These are phyloP conservation scores for Trypanosoma scelopori DNA, from an alignment of 208 protist species.

Conservation along the genomic window DNA sequence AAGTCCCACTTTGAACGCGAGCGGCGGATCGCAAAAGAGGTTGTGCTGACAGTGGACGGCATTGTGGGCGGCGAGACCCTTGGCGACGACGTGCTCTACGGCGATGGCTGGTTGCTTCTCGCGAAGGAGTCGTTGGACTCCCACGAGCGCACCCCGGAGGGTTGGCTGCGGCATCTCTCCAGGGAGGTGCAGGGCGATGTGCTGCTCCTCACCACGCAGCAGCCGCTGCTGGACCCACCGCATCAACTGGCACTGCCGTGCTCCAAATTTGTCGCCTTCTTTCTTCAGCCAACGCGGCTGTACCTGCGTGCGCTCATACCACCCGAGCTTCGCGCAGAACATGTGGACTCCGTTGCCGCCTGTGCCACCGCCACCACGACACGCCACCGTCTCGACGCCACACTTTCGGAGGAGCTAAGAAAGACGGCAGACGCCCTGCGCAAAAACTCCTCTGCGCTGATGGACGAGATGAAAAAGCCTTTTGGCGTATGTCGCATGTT, in stretches of 20 bases:
- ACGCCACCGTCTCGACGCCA: constrained; percentile 19
- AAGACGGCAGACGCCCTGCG: constrained; percentile 24
- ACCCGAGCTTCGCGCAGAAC: constrained; percentile 45
- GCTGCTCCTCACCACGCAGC: constrained; percentile 41
- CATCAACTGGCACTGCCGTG: constrained; percentile 38
- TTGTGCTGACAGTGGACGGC: constrained; percentile 30
- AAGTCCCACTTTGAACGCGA: constrained; percentile 12
- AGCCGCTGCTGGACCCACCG: constrained; percentile 32
- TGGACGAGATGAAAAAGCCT: constrained; percentile 10
- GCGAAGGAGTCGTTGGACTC: constrained; percentile 1
- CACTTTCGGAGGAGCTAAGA: constrained; percentile 10
- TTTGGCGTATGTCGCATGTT: constrained; percentile 27
- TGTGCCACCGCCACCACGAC: background rate
- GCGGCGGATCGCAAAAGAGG: constrained; percentile 21
- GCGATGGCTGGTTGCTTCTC: constrained; percentile 51
- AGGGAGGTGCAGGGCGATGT: constrained; percentile 27
- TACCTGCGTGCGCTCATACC: constrained; percentile 59
- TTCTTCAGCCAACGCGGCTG: constrained; percentile 32
- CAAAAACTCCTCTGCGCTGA: background rate
- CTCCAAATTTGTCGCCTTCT: constrained; percentile 51
- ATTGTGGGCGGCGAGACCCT: constrained; percentile 21
- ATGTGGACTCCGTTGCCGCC: constrained; percentile 23
- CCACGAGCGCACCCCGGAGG: constrained; percentile 11
- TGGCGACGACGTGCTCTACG: constrained; percentile 53
- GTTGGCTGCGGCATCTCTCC: constrained; percentile 25